phyloP scores from a whole-genome alignment of 305 asterid genomes.

The Nicotiana rustica region DNA sequence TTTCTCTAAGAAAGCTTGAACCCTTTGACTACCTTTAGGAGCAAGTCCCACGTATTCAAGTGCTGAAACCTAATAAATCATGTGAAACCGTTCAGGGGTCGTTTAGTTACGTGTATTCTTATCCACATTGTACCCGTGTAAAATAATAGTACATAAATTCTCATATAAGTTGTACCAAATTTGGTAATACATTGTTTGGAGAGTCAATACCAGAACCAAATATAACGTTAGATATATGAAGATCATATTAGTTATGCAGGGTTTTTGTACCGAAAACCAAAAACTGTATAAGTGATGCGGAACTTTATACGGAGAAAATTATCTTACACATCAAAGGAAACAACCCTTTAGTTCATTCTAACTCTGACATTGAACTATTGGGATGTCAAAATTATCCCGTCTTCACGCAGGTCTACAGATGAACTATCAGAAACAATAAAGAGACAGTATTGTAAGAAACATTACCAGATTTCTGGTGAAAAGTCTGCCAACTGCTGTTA shows the following conservation, averaged over 20 bases:
- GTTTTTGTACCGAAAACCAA: too few relatives aligned
- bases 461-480: conserved; percentile 81
- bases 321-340: conserved; percentile 5
- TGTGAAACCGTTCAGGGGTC: background rate
- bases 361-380: background rate
- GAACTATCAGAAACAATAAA: background rate
- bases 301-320: background rate
- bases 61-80: conserved; percentile 62
- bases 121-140: too few relatives aligned
- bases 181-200: background rate
- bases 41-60: conserved; percentile 82
- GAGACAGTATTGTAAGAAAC: background rate
- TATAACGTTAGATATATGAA: too few relatives aligned
- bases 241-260: too few relatives aligned
- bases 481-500: conserved; percentile 83
- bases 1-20: conserved; percentile 94
- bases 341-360: background rate
- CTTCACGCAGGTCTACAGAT: background rate
- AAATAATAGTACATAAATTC: background rate
- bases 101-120: background rate
- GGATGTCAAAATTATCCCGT: conserved; percentile 13
- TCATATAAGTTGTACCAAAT: background rate
- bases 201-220: too few relatives aligned
- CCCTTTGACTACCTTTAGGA: conserved; percentile 92
- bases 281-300: too few relatives aligned